These are phyloP conservation scores for Polysphondylium violaceum DNA, from an alignment of 78 protist genomes.

Conservation along the genomic window DNA sequence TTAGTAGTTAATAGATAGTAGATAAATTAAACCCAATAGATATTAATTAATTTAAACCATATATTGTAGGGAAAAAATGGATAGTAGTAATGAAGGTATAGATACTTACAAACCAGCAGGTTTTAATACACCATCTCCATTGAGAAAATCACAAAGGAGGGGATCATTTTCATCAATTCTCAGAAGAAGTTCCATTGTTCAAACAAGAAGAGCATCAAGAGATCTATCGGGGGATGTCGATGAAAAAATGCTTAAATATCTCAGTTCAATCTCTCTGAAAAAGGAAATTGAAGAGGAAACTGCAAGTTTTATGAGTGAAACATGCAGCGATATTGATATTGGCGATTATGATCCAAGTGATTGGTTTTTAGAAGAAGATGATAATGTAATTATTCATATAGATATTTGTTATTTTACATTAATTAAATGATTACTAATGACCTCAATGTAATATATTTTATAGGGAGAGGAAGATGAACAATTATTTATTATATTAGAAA, in stretches of 20 bases:
- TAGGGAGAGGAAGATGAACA: constrained; percentile 49
- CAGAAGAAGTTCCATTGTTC: constrained; percentile 41
- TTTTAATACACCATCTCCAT: constrained; percentile 41
- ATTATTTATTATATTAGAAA: constrained; percentile 48
- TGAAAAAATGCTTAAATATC: constrained; percentile 43
- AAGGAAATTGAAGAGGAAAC: constrained; percentile 37
- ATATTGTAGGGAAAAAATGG: too few species aligned
- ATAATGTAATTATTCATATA: background rate
- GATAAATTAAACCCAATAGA: too few species aligned
- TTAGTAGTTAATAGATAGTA: too few species aligned
- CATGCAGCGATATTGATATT: constrained; percentile 31
- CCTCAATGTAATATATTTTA: background rate
- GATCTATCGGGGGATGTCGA: constrained; percentile 41
- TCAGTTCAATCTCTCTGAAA: background rate
- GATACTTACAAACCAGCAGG: constrained; percentile 11
- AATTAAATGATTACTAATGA: background rate
- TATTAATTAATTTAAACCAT: too few species aligned
- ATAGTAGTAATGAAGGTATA: background rate
- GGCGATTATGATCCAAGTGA: constrained; percentile 71
- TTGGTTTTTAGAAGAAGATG: constrained; percentile 70
- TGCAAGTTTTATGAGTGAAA: constrained; percentile 9
- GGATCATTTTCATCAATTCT: constrained; percentile 72
- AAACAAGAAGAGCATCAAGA: constrained; percentile 42
- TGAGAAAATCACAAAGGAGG: constrained; percentile 57
- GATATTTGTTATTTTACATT: background rate